Conservation (phyloP, 2,329 filamentous ascomycete genomes). For the Allantophomopsis lycopodina region DNA sequence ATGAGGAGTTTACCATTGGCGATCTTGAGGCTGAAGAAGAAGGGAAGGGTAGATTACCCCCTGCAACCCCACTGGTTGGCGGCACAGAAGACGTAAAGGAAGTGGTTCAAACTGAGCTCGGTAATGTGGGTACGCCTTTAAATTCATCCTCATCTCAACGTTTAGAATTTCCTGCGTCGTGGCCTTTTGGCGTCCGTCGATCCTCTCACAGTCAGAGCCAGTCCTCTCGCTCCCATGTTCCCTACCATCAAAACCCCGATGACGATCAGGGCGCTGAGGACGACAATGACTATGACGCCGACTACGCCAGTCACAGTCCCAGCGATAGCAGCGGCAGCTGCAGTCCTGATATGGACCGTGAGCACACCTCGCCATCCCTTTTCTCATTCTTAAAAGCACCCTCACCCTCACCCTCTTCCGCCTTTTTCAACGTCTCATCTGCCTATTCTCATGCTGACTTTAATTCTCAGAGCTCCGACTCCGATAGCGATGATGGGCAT, state of each 20-base stretch:
- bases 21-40: slow-evolving; percentile 15
- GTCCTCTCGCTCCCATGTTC: not conserved
- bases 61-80: slow-evolving; percentile 4
- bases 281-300: not conserved
- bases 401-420: slow-evolving; percentile 1
- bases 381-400: not conserved
- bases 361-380: too few relatives aligned
- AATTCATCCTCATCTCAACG: slow-evolving; percentile 3
- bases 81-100: too few relatives aligned
- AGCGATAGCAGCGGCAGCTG: slow-evolving; percentile 1
- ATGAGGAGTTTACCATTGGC: slow-evolving; percentile 14
- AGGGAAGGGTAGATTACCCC: slow-evolving; percentile 8
- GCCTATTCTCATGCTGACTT: slow-evolving; percentile 9
- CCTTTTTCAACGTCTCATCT: not conserved
- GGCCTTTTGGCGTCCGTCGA: slow-evolving; percentile 9
- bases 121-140: slow-evolving; percentile 12
- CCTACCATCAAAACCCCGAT: not conserved
- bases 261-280: not conserved
- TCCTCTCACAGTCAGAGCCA: too few relatives aligned
- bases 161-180: slow-evolving; percentile 11
- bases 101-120: not conserved
- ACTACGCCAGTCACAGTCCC: too few relatives aligned
- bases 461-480: slow-evolving; percentile 10
- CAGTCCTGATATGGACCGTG: slow-evolving; percentile 1
- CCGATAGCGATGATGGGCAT: slow-evolving; percentile 11